phyloP scores from a whole-genome alignment of 495 filamentous ascomycete genomes.

The Extremus antarcticus region DNA sequence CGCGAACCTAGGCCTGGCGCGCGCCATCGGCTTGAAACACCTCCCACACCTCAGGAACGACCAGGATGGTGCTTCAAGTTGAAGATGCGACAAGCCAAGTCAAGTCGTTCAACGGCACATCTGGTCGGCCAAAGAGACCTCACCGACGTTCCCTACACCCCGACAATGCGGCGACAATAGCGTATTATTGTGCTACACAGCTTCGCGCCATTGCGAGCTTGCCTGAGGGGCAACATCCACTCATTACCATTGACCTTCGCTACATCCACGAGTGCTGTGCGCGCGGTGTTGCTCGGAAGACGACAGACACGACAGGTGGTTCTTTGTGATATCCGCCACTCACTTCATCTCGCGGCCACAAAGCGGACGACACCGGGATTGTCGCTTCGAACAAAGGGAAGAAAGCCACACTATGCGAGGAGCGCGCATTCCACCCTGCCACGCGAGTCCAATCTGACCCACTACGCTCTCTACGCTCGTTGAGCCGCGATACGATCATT shows the following conservation, averaged over 20 bases:
- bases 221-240: not conserved
- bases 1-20: not conserved
- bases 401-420: not conserved
- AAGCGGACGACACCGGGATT: not conserved
- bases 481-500: not conserved
- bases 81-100: not conserved
- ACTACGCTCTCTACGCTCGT: slow-evolving; percentile 2
- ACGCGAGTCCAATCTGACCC: not conserved
- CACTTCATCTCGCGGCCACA: not conserved
- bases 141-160: not conserved
- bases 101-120: not conserved
- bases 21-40: not conserved
- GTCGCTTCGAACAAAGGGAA: not conserved
- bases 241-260: not conserved
- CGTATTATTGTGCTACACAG: not conserved
- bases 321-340: not conserved
- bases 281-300: too few relatives aligned
- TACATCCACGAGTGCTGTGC: not conserved
- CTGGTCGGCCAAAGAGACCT: not conserved
- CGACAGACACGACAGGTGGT: too few relatives aligned
- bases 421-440: not conserved
- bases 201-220: not conserved
- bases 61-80: not conserved
- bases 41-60: too few relatives aligned
- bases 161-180: not conserved